phyloP scores from a whole-genome alignment of 2,329 filamentous ascomycete genomes.

The Fusarium decemcellulare region DNA sequence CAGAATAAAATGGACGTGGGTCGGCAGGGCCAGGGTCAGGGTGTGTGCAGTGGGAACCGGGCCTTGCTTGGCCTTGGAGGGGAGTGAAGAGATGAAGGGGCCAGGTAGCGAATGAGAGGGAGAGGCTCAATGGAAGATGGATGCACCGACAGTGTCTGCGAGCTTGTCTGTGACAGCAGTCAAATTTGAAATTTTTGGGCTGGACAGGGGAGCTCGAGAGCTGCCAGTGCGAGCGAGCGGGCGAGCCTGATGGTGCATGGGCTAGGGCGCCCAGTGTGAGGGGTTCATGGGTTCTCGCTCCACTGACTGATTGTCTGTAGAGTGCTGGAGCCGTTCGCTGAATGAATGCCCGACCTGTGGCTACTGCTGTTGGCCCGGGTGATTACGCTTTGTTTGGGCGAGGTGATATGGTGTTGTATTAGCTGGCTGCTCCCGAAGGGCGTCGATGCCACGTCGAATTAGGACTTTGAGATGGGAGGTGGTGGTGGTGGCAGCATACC shows the following conservation, averaged over 20 bases:
- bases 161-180: slow-evolving; percentile 12
- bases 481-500: too few species aligned
- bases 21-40: slow-evolving; percentile 17
- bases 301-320: background rate
- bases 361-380: background rate
- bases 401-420: too few species aligned
- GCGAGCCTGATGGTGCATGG: background rate
- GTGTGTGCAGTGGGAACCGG: slow-evolving; percentile 1
- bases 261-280: slow-evolving; percentile 3
- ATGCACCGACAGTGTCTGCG: slow-evolving; percentile 3
- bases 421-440: background rate
- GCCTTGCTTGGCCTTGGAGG: slow-evolving; percentile 10
- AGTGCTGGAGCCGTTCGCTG: too few species aligned
- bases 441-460: background rate
- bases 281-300: background rate
- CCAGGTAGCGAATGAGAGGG: background rate
- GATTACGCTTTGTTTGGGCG: background rate
- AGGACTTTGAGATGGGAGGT: too few species aligned
- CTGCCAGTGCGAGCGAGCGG: too few species aligned
- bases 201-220: background rate
- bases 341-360: background rate
- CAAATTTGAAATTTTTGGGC: slow-evolving; percentile 9
- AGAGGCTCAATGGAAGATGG: background rate
- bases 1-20: slow-evolving; percentile 7
- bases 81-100: slow-evolving; percentile 7